Base-by-base conservation (phyloP, 164 flowering plant genomes). In the Taxillus chinensis region DNA sequence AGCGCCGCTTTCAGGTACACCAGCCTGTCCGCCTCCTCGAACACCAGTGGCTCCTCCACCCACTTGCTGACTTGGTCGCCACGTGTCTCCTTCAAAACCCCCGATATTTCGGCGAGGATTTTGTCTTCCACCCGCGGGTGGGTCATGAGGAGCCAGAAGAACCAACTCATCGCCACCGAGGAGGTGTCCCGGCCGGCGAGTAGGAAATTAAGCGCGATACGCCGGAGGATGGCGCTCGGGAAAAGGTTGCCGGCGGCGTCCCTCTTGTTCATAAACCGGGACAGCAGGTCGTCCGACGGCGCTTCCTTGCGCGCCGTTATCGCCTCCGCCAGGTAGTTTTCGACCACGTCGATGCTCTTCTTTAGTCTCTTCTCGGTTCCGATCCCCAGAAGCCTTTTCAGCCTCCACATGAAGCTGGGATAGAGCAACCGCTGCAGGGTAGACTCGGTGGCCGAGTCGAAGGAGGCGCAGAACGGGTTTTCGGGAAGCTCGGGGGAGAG, bases 131-230 rank as follows among this genome's bases (percentile, higher is more conserved):
- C 81, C 0, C 53, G 61, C 0, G 85, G 83, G 64, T 82, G 62
- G 66, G 74, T 80, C 86, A 86, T 85, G 43, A 90, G 79, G 8
- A 83, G 79, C 79, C 79, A 83, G 74, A 90, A 90, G 71, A 90
- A 90, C 97, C 97, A 90, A 68, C 87, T 84, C 41, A 90, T 74
- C 0, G 97, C 97, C 15, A 87, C 97, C 0, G 97, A 90, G 3
- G 97, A 90, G 1, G 97, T 90, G 82, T 90, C 97, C 0, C 97
- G 82, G 1, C 97, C 97, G 7, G 97, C 97, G 17, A 90, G 84
- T 13, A 90, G 85, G 67, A 90, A 90, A 74, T 90, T 90, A n/a
- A 90, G 80, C 4, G 97, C 97, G 12, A 90, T 83, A 2, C 82
- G 80, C 46, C 70, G 81, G 54, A 90, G 86, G 12, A 84, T 86